Conservation (phyloP, 2,329 filamentous ascomycete species). For the Trichophyton equinum region DNA sequence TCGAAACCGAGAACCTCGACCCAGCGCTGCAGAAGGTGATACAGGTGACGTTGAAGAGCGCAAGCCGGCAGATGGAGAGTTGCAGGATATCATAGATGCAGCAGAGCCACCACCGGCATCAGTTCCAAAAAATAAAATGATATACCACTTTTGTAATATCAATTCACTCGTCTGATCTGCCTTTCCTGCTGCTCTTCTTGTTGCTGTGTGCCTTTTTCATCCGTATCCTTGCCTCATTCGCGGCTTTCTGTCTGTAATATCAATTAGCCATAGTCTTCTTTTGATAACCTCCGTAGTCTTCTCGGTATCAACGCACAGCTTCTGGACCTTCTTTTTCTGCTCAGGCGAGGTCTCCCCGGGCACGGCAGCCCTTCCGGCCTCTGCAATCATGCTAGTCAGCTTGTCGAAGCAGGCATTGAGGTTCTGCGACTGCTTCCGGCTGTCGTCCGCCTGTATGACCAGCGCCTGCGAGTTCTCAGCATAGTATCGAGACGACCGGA, state of each 20-base stretch:
- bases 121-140: not conserved
- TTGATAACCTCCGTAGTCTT: not conserved
- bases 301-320: conserved; percentile 32
- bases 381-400: conserved; percentile 42
- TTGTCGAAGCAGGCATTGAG: conserved; percentile 47
- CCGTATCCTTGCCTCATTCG: conserved; percentile 46
- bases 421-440: conserved; percentile 49
- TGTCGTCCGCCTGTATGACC: conserved; percentile 52
- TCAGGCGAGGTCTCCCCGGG: conserved; percentile 49
- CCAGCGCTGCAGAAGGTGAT: conserved; percentile 43
- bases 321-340: conserved; percentile 43
- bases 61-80: conserved; percentile 17
- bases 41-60: conserved; percentile 26
- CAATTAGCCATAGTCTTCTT: not conserved
- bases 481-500: conserved; percentile 44
- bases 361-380: conserved; percentile 39
- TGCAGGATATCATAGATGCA: not conserved
- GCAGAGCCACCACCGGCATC: not conserved
- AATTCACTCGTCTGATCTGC: conserved; percentile 14
- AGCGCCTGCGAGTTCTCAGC: conserved; percentile 42
- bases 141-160: not conserved
- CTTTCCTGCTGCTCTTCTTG: conserved; percentile 47
- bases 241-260: conserved; percentile 38
- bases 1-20: conserved; percentile 38
- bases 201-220: conserved; percentile 49